Base-by-base conservation (phyloP, 2,329 filamentous ascomycete species). In the Westerdykella aurantiaca region DNA sequence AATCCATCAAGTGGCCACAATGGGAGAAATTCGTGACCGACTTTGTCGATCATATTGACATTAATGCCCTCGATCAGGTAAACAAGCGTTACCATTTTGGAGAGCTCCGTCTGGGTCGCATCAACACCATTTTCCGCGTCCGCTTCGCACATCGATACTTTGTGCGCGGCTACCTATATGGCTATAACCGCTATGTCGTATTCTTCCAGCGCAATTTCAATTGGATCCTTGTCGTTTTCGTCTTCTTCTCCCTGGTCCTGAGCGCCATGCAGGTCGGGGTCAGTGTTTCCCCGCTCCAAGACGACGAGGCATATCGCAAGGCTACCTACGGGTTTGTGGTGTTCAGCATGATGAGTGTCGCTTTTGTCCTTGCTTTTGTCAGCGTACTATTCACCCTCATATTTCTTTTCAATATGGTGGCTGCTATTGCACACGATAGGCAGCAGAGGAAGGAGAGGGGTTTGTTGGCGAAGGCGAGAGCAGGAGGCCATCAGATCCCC, bases 201-300 rank as follows among this genome's bases (percentile, higher is more conserved):
- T 69, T 67, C 50, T 67, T 69, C 47, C 57, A 67, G 47, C 60
- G 65, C 13, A 67, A 67, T 34, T 65, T 67, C 40, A 49, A 51
- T 16, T 68, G 63, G 63, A 60, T 68, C 3, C 51, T 68, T 7
- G 51, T 65, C 25, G 56, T 67, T 5, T 67, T 67, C 34, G 64
- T 67, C 2, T 67, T 65, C 51, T 63, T 69, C 44, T 57, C 54
- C 5, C 46, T 69, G 4, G 61, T 67, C 4, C 47, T 68, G 6
- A 58, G 60, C 2, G 65, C 65, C 1, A 69, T 69, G 66, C 65
- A 68, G 39, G 66, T 69, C 6, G 65, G 65, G 6, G 56, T 56
- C 0, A 53, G 56, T 4, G 49, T 66, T 1, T 34, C 54, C 2
- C 51, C 57, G n/a, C 42, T 68, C 5, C 33, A 53, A 11, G 43